These are phyloP conservation scores for Raphanus sativus DNA, from an alignment of 345 rosid genomes.

Conservation along the genomic window DNA sequence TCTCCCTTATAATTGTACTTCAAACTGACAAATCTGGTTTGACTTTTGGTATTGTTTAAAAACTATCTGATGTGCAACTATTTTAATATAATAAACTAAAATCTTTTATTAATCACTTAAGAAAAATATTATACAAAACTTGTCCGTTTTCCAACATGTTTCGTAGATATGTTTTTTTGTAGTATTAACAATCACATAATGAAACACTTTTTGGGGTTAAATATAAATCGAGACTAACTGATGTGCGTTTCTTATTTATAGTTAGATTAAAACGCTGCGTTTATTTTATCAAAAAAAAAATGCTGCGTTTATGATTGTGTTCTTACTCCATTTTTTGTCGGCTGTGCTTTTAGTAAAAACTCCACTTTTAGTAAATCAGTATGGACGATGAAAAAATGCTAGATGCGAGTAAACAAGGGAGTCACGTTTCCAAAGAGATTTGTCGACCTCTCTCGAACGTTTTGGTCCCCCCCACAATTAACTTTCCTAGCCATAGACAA, in stretches of 20 bases:
- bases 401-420: not conserved
- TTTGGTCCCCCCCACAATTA: slow-evolving; percentile 14
- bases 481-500: not conserved
- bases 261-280: not conserved
- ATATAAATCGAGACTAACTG: not conserved
- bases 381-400: not conserved
- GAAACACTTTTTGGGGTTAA: not conserved
- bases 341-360: not conserved
- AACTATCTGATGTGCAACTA: too few relatives aligned
- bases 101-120: too few relatives aligned
- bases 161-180: too few relatives aligned
- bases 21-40: not conserved
- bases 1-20: slow-evolving; percentile 1
- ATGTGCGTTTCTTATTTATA: not conserved
- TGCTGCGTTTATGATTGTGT: not conserved
- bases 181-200: too few relatives aligned
- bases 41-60: not conserved
- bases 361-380: not conserved
- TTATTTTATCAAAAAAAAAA: too few relatives aligned
- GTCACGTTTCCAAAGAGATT: not conserved
- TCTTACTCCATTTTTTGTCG: not conserved
- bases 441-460: not conserved
- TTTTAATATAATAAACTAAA: too few relatives aligned
- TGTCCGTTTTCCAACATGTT: too few relatives aligned
- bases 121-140: too few relatives aligned